These are phyloP conservation scores for Tephrocybe sp. DNA, from an alignment of 768 basidiomycete genomes.

Conservation along the genomic window DNA sequence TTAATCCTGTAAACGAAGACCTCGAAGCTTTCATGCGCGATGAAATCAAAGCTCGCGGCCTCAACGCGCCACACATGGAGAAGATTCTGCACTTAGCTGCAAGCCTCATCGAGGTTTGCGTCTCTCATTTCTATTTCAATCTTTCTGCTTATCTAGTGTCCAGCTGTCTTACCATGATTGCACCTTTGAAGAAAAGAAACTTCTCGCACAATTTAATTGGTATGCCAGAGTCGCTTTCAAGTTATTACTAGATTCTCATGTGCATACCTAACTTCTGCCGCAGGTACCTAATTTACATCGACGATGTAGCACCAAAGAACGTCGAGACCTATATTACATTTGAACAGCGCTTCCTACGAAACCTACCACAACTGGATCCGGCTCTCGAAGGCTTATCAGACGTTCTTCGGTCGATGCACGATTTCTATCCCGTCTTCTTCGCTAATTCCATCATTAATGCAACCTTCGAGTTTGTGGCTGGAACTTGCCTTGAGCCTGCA, in stretches of 20 bases:
- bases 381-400: slow-evolving; percentile 15
- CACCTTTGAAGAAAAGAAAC: slow-evolving; percentile 17
- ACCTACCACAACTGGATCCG: slow-evolving; percentile 17
- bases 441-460: slow-evolving; percentile 18
- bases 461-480: slow-evolving; percentile 17
- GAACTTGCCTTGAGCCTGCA: slow-evolving; percentile 16
- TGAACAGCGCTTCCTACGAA: slow-evolving; percentile 15
- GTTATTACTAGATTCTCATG: background rate
- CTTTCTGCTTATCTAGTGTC: too few relatives aligned
- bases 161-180: slow-evolving; percentile 18
- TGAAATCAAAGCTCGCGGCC: background rate
- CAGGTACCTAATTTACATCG: slow-evolving; percentile 22
- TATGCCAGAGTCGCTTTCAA: background rate
- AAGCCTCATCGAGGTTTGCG: slow-evolving; percentile 4
- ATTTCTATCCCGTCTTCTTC: slow-evolving; percentile 15
- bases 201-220: slow-evolving; percentile 20
- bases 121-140: background rate
- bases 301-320: slow-evolving; percentile 14
- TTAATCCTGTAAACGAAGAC: slow-evolving; percentile 1
- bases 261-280: background rate
- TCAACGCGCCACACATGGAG: background rate
- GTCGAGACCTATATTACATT: slow-evolving; percentile 10
- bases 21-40: slow-evolving; percentile 7
- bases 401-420: slow-evolving; percentile 11
- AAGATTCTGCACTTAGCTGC: slow-evolving; percentile 8